Evolutionary conservation across 805 yeast genomes (phyloP), one percentile per base, ranked within the genome.

Genomic region (Nakazawaea ishiwadae): DNA sequence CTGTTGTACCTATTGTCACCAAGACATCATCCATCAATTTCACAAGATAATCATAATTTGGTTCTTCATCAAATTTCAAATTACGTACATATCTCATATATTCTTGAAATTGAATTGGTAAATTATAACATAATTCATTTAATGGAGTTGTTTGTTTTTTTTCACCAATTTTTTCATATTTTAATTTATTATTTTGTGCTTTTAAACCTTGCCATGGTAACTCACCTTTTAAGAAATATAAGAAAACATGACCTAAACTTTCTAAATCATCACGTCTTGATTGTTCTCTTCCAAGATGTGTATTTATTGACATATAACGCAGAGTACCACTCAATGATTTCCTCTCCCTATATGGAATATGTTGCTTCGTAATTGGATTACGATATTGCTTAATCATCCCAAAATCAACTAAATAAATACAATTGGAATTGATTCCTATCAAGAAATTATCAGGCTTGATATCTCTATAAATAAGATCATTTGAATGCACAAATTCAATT

Each of bases 121-220:
- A 71, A 18, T 78, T 79, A 37, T 71, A 72, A 52, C 86, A 75
- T 42, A 81, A 61, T 37, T 79, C 81, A 35, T 67, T 69, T 7
- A 84, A 77, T 11, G 80, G 73, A 1, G 89, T 79, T 12, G 81
- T 71, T 55, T 82, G 81, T 59, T 85, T 85, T 53, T 83, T 83
- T 49, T 83, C 84, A 21, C 93, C 93, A 59, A 85, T 85, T 56
- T 84, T 84, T 59, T 85, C 93, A 57, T 84, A 84, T 59, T 84
- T 84, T 49, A 79, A 74, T 58, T 85, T 84, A 59, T 84, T 84
- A n/a, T 87, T 84, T 45, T 88, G 88, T 1, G 91, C 93, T 61
- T 84, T 84, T 46, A 84, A 65, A n/a, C 95, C 95, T 63, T 84
- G 95, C 95, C 95, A 84, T 35, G 95, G 95, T 56, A 84, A 69